Base-by-base conservation (phyloP, 306 rosid species). In the Pyrus communis region DNA sequence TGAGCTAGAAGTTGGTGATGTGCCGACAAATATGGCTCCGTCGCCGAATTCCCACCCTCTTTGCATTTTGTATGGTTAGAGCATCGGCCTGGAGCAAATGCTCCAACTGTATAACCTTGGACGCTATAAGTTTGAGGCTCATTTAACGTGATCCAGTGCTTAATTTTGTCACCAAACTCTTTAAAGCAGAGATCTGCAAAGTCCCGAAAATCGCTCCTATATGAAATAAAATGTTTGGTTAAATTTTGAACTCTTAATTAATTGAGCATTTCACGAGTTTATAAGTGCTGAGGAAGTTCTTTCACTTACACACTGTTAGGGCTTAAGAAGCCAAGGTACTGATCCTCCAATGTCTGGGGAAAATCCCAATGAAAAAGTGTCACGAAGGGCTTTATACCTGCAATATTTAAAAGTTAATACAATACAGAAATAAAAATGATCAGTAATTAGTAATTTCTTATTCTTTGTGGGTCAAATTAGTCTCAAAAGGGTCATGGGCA, bases 121-220 rank as follows among this genome's bases (percentile, higher is more conserved):
- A 62, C 52, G 73, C 82, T 23, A 62, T 80, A 80, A 1, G 80
- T 75, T 30, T 69, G 28, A n/a, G 96, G 96, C 80, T 91, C 96
- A 30, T 91, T 91, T 35, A 87, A 52, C 3, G 96, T 88, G 58
- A 87, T 78, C 96, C 96, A 91, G 64, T 85, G 78, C 86, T 91
- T 91, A 55, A 91, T 93, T 60, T 89, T 78, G 74, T 91, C 91
- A 7, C 96, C 96, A 71, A 91, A 91, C 67, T 86, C 84, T 80
- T 80, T 79, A 51, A 84, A 91, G 80, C 96, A 91, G 4, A 91
- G 68, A 31, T 91, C 89, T 54, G 88, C 93, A 65, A 86, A 90
- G 77, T 84, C 54, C 11, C 79, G 76, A 65, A 74, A 91, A 65
- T 91, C 90, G 62, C 72, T 66, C 69, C 93, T 59, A 33, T n/a